Conservation (phyloP, 441 rosid species). For the Erodium trifolium region DNA sequence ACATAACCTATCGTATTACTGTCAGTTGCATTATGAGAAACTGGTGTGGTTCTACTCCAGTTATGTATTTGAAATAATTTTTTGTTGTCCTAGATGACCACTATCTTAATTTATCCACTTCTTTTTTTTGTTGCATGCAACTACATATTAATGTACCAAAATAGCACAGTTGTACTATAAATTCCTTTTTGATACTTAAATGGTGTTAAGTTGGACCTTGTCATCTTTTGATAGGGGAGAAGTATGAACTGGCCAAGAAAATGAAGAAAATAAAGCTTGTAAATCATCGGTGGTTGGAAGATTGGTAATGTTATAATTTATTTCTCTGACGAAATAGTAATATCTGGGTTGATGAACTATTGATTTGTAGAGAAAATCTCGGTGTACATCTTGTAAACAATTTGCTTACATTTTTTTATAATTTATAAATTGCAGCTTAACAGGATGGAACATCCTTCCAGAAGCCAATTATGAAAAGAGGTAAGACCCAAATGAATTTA, state of each 20-base stretch:
- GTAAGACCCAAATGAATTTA: slow-evolving; percentile 27
- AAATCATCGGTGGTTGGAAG: slow-evolving; percentile 88
- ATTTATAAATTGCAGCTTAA: slow-evolving; percentile 46
- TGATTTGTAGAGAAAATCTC: slow-evolving; percentile 4
- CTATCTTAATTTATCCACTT: neutral
- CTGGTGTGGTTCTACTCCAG: neutral
- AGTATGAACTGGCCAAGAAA: slow-evolving; percentile 82
- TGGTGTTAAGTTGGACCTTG: neutral
- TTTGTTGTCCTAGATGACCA: neutral
- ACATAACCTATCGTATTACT: neutral
- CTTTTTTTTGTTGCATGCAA: neutral
- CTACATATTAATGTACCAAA: neutral
- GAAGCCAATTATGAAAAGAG: slow-evolving; percentile 70
- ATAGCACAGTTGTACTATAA: neutral
- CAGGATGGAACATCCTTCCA: slow-evolving; percentile 74
- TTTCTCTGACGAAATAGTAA: slow-evolving; percentile 8
- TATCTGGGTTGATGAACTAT: neutral
- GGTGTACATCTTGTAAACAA: neutral
- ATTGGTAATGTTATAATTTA: slow-evolving; percentile 42
- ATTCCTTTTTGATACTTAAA: neutral
- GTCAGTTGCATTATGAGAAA: neutral
- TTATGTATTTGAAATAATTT: neutral
- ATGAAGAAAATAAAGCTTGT: slow-evolving; percentile 66
- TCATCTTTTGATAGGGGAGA: slow-evolving; percentile 49
- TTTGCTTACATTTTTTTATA: neutral